Percentiles rank a stretch among this genome's conserved stretches.
phyloP scores from a whole-genome alignment of 441 rosid species.

The Populus hybrid region DNA sequence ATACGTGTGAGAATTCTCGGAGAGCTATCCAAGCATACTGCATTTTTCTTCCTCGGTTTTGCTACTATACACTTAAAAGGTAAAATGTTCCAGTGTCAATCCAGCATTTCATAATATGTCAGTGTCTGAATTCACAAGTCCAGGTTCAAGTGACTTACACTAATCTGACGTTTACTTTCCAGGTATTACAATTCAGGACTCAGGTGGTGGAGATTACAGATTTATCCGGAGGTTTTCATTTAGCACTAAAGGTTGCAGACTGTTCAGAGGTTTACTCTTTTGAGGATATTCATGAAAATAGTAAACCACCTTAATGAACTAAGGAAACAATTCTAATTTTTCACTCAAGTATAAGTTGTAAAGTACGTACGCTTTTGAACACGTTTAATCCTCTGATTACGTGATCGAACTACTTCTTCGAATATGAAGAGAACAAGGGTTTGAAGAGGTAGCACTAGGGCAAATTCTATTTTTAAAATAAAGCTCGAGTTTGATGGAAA shows the following conservation, averaged over 20 bases:
- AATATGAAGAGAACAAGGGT: neutral
- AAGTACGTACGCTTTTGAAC: neutral
- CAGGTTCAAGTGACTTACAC: neutral
- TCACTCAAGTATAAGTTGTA: neutral
- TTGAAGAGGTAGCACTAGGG: neutral
- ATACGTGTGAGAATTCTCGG: conserved; percentile 49
- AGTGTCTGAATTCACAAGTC: neutral
- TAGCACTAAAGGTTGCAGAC: neutral
- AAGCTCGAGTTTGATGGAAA: neutral
- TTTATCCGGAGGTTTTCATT: neutral
- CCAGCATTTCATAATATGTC: neutral
- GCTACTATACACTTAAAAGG: neutral
- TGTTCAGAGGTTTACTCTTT: neutral
- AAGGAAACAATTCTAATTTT: neutral
- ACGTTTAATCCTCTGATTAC: neutral
- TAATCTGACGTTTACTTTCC: neutral
- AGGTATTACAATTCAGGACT: neutral
- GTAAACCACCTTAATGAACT: neutral
- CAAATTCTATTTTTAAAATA: neutral
- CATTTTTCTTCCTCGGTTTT: conserved; percentile 6
- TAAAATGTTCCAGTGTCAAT: neutral
- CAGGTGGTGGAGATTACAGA: neutral
- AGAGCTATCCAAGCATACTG: neutral
- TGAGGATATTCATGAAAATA: neutral
- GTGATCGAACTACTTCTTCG: neutral